Percentiles rank a stretch among this genome's conserved stretches.
These are phyloP conservation scores for Chlorella sp. DNA, from an alignment of 139 green algal species.

Conservation along the genomic window DNA sequence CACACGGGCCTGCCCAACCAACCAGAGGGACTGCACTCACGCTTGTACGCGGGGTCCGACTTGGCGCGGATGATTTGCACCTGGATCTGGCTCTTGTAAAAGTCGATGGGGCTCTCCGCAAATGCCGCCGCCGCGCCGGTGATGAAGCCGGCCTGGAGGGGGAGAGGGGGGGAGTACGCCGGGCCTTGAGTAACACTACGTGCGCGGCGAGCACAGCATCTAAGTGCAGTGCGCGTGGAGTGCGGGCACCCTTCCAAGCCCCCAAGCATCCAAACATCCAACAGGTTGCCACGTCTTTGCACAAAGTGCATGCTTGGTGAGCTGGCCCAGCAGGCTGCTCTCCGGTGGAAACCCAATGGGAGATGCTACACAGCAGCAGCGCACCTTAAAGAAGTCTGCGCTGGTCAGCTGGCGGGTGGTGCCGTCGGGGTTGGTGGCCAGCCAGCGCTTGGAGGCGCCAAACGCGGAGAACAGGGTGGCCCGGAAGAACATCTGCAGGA, in stretches of 20 bases:
- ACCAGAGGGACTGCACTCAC: constrained; percentile 60
- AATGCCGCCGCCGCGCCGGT: constrained; percentile 89
- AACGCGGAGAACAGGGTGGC: constrained; percentile 90
- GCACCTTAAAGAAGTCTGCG: constrained; percentile 73
- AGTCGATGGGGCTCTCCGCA: constrained; percentile 92
- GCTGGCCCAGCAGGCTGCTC: too few species aligned
- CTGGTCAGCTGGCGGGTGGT: constrained; percentile 54
- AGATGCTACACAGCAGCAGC: too few species aligned
- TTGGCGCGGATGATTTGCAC: constrained; percentile 90
- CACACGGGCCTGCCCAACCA: too few species aligned
- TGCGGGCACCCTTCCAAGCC: too few species aligned
- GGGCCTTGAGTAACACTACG: too few species aligned
- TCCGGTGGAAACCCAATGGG: too few species aligned
- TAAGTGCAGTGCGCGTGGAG: too few species aligned
- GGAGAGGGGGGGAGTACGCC: not conserved
- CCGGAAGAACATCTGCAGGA: constrained; percentile 89
- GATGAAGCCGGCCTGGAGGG: constrained; percentile 72
- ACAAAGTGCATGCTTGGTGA: too few species aligned
- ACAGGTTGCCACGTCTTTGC: too few species aligned
- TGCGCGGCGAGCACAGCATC: too few species aligned
- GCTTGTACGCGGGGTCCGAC: constrained; percentile 83
- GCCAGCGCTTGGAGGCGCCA: constrained; percentile 81
- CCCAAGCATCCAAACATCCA: too few species aligned
- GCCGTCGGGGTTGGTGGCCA: constrained; percentile 84
- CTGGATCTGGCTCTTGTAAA: constrained; percentile 97